Evolutionary conservation across 2,329 filamentous ascomycete genomes (phyloP).

Genomic region (Tolypocladium nubicola): DNA sequence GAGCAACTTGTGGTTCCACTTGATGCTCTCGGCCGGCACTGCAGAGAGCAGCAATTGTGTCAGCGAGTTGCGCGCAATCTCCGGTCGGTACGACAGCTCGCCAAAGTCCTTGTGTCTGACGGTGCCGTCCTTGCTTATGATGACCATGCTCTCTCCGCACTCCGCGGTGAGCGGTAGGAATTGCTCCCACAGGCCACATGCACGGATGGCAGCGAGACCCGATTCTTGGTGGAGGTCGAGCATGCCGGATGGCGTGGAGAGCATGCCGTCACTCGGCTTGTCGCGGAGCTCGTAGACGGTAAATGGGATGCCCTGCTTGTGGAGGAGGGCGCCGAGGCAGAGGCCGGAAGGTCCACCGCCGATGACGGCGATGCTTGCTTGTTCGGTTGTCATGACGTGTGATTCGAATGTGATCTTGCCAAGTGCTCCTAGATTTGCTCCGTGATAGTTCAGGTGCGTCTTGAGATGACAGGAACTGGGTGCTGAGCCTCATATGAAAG

Average conservation of each 20-base stretch:
- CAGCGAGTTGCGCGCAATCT: slow-evolving; percentile 26
- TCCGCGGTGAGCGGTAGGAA: slow-evolving; percentile 28
- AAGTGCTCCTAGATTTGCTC: not conserved
- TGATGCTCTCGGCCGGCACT: slow-evolving; percentile 19
- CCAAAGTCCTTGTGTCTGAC: slow-evolving; percentile 12
- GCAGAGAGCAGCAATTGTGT: slow-evolving; percentile 20
- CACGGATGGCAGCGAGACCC: slow-evolving; percentile 32
- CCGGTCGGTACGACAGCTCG: slow-evolving; percentile 16
- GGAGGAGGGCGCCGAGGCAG: slow-evolving; percentile 34
- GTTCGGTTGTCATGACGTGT: not conserved
- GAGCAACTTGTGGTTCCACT: slow-evolving; percentile 18
- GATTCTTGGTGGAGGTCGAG: slow-evolving; percentile 38
- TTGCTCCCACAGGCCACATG: slow-evolving; percentile 30
- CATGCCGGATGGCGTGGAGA: slow-evolving; percentile 23
- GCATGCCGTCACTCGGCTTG: slow-evolving; percentile 13
- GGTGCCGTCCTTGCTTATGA: slow-evolving; percentile 15
- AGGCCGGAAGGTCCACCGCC: slow-evolving; percentile 36
- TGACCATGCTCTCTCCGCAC: slow-evolving; percentile 7
- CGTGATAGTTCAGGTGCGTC: not conserved
- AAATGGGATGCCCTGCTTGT: slow-evolving; percentile 21
- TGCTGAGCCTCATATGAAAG: not conserved
- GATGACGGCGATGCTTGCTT: slow-evolving; percentile 28
- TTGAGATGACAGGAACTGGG: not conserved
- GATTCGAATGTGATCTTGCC: not conserved
- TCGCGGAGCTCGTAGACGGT: slow-evolving; percentile 24